Percentiles rank a stretch among this genome's conserved stretches.
phyloP scores from a whole-genome alignment of 2,329 filamentous ascomycete species.

The Colletotrichum aenigma region DNA sequence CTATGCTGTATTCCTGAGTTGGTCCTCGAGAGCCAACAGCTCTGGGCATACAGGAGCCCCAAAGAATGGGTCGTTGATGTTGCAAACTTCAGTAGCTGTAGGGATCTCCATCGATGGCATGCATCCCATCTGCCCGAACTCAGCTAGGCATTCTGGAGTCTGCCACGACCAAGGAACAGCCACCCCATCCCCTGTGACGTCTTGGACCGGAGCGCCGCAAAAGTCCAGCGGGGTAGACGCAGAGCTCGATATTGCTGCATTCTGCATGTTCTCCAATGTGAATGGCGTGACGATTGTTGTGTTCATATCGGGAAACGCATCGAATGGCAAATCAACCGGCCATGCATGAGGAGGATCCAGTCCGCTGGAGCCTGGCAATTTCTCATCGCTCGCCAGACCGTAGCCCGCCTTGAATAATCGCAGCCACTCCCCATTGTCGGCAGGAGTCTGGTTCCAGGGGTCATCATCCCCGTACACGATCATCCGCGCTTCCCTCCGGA shows the following conservation, averaged over 20 bases:
- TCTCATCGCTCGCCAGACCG: neutral
- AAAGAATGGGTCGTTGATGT: neutral
- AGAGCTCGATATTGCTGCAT: neutral
- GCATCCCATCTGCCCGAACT: neutral
- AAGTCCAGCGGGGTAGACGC: neutral
- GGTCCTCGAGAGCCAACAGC: neutral
- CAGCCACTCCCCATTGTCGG: neutral
- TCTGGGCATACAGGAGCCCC: neutral
- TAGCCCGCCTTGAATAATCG: neutral
- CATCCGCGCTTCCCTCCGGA: neutral
- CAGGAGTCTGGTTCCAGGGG: neutral
- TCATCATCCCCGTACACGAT: neutral
- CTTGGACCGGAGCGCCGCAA: neutral
- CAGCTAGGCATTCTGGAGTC: neutral
- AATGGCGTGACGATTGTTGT: accelerated
- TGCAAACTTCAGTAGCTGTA: neutral
- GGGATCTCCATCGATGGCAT: neutral
- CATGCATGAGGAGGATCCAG: neutral
- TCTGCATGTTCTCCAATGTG: neutral
- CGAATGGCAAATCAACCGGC: accelerated
- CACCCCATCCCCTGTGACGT: neutral
- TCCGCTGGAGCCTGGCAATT: neutral
- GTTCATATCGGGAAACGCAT: neutral
- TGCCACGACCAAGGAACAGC: neutral
- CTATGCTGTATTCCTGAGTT: neutral